phyloP scores from a whole-genome alignment of 139 green algal species.

The Coccomyxa sp. region DNA sequence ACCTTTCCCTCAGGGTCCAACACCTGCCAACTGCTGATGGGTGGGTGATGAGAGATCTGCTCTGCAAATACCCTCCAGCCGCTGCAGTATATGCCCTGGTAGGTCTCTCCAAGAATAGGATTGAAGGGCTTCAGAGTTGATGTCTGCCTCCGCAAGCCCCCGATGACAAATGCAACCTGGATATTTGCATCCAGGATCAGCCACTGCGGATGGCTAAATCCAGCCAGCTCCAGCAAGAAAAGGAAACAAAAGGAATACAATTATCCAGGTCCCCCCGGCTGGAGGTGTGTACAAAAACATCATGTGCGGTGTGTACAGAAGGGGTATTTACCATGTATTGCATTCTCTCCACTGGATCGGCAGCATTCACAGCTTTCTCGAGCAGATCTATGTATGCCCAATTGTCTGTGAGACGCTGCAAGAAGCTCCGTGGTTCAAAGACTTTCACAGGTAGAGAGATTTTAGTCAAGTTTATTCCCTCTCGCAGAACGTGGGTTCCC shows the following conservation, averaged over 20 bases:
- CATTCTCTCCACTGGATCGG: slow-evolving; percentile 68
- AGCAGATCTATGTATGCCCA: slow-evolving; percentile 62
- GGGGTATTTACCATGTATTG: slow-evolving; percentile 37
- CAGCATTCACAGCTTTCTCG: slow-evolving; percentile 24
- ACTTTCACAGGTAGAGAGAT: slow-evolving; percentile 73
- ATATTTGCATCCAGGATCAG: not conserved
- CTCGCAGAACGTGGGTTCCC: slow-evolving; percentile 59
- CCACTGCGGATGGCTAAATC: not conserved
- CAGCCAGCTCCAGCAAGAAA: too few relatives aligned
- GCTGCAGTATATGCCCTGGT: slow-evolving; percentile 29
- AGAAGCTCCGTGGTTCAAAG: slow-evolving; percentile 80
- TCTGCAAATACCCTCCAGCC: slow-evolving; percentile 50
- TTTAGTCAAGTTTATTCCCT: slow-evolving; percentile 79
- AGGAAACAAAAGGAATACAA: too few relatives aligned
- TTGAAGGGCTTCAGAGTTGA: slow-evolving; percentile 66
- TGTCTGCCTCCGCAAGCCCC: slow-evolving; percentile 47
- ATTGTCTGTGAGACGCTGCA: slow-evolving; percentile 79
- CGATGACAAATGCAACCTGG: slow-evolving; percentile 48
- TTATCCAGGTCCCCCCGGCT: too few relatives aligned
- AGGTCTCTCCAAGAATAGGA: slow-evolving; percentile 56
- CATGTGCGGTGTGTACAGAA: too few relatives aligned
- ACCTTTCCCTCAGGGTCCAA: slow-evolving; percentile 28
- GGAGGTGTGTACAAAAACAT: too few relatives aligned
- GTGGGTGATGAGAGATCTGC: slow-evolving; percentile 66
- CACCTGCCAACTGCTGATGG: slow-evolving; percentile 57